phyloP scores from a whole-genome alignment of 1,284 basidiomycete genomes.

The Amylostereum areolatum region DNA sequence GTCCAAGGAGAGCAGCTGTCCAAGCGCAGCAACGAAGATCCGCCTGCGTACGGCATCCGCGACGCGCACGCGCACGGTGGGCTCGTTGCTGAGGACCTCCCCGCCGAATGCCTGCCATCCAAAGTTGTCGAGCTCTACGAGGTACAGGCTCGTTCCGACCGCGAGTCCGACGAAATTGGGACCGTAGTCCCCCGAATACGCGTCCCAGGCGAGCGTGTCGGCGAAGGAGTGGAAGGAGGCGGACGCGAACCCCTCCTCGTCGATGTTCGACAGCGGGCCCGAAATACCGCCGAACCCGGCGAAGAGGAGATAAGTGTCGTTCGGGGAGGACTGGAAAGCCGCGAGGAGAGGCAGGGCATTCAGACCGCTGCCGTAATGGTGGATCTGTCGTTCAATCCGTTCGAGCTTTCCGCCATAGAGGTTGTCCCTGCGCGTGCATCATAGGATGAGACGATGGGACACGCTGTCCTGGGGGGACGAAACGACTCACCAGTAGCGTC shows the following conservation, averaged over 20 bases:
- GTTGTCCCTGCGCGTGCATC: constrained; percentile 38
- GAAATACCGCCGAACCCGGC: constrained; percentile 47
- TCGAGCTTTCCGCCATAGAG: constrained; percentile 52
- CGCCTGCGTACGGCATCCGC: constrained; percentile 44
- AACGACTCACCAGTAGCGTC: constrained; percentile 41
- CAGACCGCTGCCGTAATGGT: constrained; percentile 55
- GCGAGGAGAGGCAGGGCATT: constrained; percentile 50
- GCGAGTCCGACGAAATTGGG: constrained; percentile 54
- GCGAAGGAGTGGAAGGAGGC: constrained; percentile 57
- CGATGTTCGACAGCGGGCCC: constrained; percentile 50
- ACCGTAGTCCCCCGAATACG: constrained; percentile 55
- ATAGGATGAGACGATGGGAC: too few species aligned
- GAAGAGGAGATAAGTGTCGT: constrained; percentile 47
- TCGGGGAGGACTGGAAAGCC: constrained; percentile 41
- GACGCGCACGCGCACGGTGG: constrained; percentile 37
- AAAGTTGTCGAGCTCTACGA: constrained; percentile 50
- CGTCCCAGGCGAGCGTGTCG: constrained; percentile 55
- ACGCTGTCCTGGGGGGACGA: too few species aligned
- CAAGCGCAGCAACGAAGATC: constrained; percentile 47
- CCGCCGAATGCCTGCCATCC: constrained; percentile 63
- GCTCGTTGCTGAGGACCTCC: constrained; percentile 33
- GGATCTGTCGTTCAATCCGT: constrained; percentile 52
- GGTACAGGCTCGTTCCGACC: constrained; percentile 47
- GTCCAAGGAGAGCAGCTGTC: constrained; percentile 40
- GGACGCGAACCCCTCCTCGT: constrained; percentile 48